Conservation (phyloP, 768 basidiomycete genomes). For the Serendipita sp. region DNA sequence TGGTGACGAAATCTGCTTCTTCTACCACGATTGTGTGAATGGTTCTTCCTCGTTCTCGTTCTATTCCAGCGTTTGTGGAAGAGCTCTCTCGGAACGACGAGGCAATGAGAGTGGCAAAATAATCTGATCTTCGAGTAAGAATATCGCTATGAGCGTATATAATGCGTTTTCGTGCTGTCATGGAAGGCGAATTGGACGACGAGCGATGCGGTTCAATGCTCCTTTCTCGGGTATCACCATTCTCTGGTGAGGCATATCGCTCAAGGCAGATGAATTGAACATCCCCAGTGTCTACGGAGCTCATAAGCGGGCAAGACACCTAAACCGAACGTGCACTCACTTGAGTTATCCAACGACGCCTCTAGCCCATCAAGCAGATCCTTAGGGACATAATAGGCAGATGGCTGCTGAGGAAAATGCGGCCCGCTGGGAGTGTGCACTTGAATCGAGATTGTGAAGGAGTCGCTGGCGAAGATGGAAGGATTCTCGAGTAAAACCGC, state of each 20-base stretch:
- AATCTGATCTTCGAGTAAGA: conserved; percentile 56
- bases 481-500: conserved; percentile 44
- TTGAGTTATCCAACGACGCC: conserved; percentile 54
- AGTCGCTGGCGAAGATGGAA: conserved; percentile 44
- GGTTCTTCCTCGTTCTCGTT: conserved; percentile 30
- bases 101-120: conserved; percentile 58
- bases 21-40: conserved; percentile 54
- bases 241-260: conserved; percentile 23
- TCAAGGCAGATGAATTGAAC: conserved; percentile 64
- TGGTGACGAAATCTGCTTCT: conserved; percentile 61
- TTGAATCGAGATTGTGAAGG: conserved; percentile 58
- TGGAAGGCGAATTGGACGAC: conserved; percentile 29
- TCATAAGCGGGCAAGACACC: conserved; percentile 1
- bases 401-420: conserved; percentile 50
- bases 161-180: conserved; percentile 49
- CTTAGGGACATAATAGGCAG: conserved; percentile 45
- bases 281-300: conserved; percentile 48
- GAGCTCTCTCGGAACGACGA: conserved; percentile 54
- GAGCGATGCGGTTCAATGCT: conserved; percentile 23
- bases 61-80: conserved; percentile 17
- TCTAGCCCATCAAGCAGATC: conserved; percentile 55
- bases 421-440: conserved; percentile 44
- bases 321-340: conserved; percentile 23
- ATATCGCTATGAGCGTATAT: conserved; percentile 73
- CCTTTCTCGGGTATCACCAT: conserved; percentile 15